Evolutionary conservation across 1,139 yeast species (phyloP), one percentile per base, ranked within the genome.

Genomic region (Yamadazyma dendronema): DNA sequence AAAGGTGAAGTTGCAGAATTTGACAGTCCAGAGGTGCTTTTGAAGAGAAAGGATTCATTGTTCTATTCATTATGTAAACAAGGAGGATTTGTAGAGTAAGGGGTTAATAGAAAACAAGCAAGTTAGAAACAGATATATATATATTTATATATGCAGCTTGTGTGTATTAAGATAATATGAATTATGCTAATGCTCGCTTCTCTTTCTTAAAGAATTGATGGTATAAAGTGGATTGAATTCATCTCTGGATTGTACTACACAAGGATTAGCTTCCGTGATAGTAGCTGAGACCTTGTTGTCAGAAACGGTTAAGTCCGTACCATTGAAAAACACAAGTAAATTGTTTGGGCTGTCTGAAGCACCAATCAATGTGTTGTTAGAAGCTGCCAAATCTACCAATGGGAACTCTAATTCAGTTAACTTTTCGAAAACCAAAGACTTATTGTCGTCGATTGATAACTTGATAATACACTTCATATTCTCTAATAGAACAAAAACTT

Each of bases 1-100:
- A 77, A 79, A 42, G 98, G 97, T 40, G 70, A 75, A 54, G 86
- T 92, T 28, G 84, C 84, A 6, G 98, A 92, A 59, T 87, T 88
- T 58, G 97, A 88, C 52, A 61, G 85, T 0, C 97, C 97, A 3
- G 72, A 62, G 21, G 74, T 72, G 39, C 71, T 92, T 49, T 69
- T 90, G 55, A 72, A 80, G 53, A 72, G 81, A 45, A 74, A 77
- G 50, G 75, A 79, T 13, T 83, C 95, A 2, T 61, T 84, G 48
- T 92, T 90, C 59, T 87, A 85, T 54, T 71, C 92, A 1, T 69
- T 92, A 44, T 81, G 92, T 52, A 72, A 81, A 48, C 87, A 85
- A 54, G 90, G 80, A 44, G 83, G 83, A 1, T 65, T 71, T 41
- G 55, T 63, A 21, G 56, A 62, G 21, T 24, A 24, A n/a, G 11